Evolutionary conservation across 768 basidiomycete genomes (phyloP).

Genomic region (Panaeolus cyanescens): DNA sequence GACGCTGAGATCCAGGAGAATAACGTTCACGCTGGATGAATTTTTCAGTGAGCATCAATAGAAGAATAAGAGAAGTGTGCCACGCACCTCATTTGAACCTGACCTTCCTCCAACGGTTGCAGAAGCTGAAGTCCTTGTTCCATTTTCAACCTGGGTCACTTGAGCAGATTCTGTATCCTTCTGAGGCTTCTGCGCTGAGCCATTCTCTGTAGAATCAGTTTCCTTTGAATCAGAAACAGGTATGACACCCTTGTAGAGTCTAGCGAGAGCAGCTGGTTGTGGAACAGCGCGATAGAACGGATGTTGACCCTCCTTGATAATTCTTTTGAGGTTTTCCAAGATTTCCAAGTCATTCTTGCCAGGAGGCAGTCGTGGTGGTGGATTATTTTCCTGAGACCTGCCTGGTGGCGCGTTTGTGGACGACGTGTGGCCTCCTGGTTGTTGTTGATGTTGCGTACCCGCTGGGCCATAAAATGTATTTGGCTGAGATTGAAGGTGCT

Average conservation of each 20-base stretch:
- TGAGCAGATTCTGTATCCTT: constrained; percentile 4
- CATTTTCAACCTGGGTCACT: background rate
- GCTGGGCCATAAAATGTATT: constrained; percentile 5
- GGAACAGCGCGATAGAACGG: constrained; percentile 69
- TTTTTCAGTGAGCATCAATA: background rate
- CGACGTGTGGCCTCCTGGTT: constrained; percentile 7
- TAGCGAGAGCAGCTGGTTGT: constrained; percentile 63
- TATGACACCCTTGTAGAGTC: constrained; percentile 61
- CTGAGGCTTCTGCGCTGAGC: constrained; percentile 2
- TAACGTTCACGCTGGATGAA: constrained; percentile 5
- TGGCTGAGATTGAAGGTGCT: constrained; percentile 13
- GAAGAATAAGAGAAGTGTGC: background rate
- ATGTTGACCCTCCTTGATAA: constrained; percentile 74
- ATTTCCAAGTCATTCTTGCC: constrained; percentile 72
- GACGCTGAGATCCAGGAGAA: background rate
- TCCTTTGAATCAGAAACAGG: constrained; percentile 9
- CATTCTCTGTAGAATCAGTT: background rate
- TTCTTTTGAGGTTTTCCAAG: constrained; percentile 72
- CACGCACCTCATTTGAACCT: constrained; percentile 1
- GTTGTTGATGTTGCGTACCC: constrained; percentile 29
- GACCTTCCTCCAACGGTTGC: background rate
- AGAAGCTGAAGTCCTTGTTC: background rate
- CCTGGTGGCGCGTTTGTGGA: constrained; percentile 19
- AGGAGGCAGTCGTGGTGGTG: constrained; percentile 36
- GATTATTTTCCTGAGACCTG: constrained; percentile 19